Conservation (phyloP, 2,329 filamentous ascomycete species). For the Aspergillus oerlinghausenensis region DNA sequence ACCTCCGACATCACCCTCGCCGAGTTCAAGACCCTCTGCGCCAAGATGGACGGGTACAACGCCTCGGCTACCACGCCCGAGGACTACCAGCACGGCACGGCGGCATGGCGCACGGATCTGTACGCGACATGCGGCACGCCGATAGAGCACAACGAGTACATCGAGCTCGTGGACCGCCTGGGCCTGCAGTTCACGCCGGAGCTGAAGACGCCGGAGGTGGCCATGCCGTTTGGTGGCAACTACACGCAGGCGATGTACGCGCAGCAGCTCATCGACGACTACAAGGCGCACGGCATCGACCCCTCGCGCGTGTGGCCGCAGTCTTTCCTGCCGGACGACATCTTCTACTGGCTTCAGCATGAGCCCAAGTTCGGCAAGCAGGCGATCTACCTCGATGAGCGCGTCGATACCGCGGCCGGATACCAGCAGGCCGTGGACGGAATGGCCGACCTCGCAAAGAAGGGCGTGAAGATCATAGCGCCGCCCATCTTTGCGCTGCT, state of each 20-base stretch:
- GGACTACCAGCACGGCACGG: slow-evolving; percentile 17
- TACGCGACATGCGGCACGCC: slow-evolving; percentile 15
- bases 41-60: slow-evolving; percentile 19
- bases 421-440: slow-evolving; percentile 10
- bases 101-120: slow-evolving; percentile 13
- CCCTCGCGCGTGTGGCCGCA: slow-evolving; percentile 17
- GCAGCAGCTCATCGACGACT: slow-evolving; percentile 18
- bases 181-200: slow-evolving; percentile 17
- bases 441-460: slow-evolving; percentile 7
- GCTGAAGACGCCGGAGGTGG: slow-evolving; percentile 14
- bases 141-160: slow-evolving; percentile 16
- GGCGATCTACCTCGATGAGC: slow-evolving; percentile 16
- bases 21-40: slow-evolving; percentile 17
- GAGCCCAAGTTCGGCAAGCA: slow-evolving; percentile 16
- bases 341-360: slow-evolving; percentile 16
- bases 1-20: slow-evolving; percentile 17
- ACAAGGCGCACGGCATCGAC: slow-evolving; percentile 13
- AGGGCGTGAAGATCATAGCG: slow-evolving; percentile 14
- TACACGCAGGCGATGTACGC: slow-evolving; percentile 17
- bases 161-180: slow-evolving; percentile 12
- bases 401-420: slow-evolving; percentile 11
- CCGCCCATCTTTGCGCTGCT: slow-evolving; percentile 16
- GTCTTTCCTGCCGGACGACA: slow-evolving; percentile 16
- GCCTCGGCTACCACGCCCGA: slow-evolving; percentile 11
- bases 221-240: slow-evolving; percentile 15